phyloP scores from a whole-genome alignment of 1,284 basidiomycete species.

The Cryptococcus deneoformans region DNA sequence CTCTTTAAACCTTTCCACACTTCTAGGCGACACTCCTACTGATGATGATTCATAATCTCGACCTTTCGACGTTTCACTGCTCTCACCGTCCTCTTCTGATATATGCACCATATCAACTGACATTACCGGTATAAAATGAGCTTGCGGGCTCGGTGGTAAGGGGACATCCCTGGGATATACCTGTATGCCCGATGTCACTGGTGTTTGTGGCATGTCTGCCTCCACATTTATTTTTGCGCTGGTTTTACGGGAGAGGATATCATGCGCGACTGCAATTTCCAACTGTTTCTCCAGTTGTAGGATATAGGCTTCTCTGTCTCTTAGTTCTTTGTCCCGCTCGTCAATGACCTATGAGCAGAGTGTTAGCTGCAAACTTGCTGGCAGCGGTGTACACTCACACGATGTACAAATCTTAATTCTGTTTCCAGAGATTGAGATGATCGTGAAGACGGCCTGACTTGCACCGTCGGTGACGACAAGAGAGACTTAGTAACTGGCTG shows the following conservation, averaged over 20 bases:
- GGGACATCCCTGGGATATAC: constrained; percentile 14
- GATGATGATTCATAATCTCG: background rate
- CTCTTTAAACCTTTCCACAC: constrained; percentile 13
- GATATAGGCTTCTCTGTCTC: constrained; percentile 83
- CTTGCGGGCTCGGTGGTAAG: constrained; percentile 15
- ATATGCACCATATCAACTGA: background rate
- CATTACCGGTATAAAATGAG: background rate
- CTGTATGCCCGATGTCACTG: constrained; percentile 6
- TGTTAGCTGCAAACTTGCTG: constrained; percentile 1
- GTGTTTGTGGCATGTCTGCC: background rate
- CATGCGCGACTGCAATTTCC: constrained; percentile 27
- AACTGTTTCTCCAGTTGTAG: constrained; percentile 64
- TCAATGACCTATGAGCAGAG: constrained; percentile 56
- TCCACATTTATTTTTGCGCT: constrained; percentile 15
- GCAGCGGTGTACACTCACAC: constrained; percentile 12
- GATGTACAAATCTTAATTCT: constrained; percentile 54
- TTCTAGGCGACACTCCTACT: constrained; percentile 14
- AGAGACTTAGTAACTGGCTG: constrained; percentile 25
- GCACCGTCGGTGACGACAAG: constrained; percentile 30
- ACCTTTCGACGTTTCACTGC: constrained; percentile 1
- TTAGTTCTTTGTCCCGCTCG: constrained; percentile 72
- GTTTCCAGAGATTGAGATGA: constrained; percentile 81
- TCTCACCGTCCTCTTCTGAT: background rate
- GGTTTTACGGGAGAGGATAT: constrained; percentile 34
- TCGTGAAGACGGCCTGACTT: constrained; percentile 48